These are phyloP conservation scores for Pseudocercospora fijiensis DNA, from an alignment of 2,329 filamentous ascomycete species.

Conservation along the genomic window DNA sequence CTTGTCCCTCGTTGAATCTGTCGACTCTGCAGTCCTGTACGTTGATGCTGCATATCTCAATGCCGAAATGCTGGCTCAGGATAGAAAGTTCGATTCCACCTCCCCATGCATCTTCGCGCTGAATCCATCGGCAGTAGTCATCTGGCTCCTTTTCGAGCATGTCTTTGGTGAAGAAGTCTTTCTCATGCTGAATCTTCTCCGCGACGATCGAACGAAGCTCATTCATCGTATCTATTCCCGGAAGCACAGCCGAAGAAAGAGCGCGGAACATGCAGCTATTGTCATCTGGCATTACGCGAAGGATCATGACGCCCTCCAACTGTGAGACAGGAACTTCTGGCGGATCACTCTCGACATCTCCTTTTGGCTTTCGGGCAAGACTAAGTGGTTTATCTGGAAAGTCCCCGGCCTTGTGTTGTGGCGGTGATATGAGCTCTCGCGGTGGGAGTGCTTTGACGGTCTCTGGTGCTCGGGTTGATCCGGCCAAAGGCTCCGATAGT, in stretches of 20 bases:
- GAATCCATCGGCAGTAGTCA: slow-evolving; percentile 79
- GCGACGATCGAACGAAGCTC: slow-evolving; percentile 77
- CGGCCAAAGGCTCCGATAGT: slow-evolving; percentile 36
- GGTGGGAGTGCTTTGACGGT: slow-evolving; percentile 31
- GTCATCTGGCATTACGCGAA: slow-evolving; percentile 95
- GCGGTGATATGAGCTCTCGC: slow-evolving; percentile 24
- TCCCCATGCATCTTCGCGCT: slow-evolving; percentile 79
- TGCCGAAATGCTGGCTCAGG: slow-evolving; percentile 76
- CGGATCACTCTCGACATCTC: slow-evolving; percentile 55
- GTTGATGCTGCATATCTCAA: slow-evolving; percentile 83
- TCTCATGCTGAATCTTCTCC: slow-evolving; percentile 71
- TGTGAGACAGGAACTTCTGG: slow-evolving; percentile 60
- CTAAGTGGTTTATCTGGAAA: slow-evolving; percentile 38
- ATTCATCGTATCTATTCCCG: slow-evolving; percentile 63
- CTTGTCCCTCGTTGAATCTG: slow-evolving; percentile 73
- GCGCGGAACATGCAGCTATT: slow-evolving; percentile 94
- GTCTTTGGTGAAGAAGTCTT: slow-evolving; percentile 69
- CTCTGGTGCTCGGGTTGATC: slow-evolving; percentile 26
- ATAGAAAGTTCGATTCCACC: slow-evolving; percentile 88
- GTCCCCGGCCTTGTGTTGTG: slow-evolving; percentile 31
- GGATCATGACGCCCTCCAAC: slow-evolving; percentile 60
- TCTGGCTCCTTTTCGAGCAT: slow-evolving; percentile 70
- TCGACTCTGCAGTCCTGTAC: slow-evolving; percentile 68
- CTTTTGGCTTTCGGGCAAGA: slow-evolving; percentile 46
- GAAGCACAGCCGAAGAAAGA: slow-evolving; percentile 74